Conservation (phyloP, 2,329 filamentous ascomycete species). For the Talaromyces verruculosus region DNA sequence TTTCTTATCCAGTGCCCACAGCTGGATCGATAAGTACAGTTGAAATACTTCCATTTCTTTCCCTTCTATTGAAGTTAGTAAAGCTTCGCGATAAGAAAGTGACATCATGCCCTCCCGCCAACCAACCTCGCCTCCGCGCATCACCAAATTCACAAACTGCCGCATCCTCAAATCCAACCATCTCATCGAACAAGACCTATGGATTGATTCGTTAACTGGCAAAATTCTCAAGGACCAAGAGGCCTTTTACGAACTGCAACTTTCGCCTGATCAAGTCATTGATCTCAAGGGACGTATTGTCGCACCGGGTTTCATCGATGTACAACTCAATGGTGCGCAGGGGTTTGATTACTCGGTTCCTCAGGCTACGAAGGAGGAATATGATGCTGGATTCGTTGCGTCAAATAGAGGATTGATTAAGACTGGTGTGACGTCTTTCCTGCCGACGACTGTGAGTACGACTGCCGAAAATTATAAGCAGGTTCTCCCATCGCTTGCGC, state of each 20-base stretch:
- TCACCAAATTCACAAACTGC: conserved; percentile 90
- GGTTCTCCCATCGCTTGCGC: conserved; percentile 72
- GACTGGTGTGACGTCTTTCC: conserved; percentile 84
- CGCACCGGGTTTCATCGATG: conserved; percentile 83
- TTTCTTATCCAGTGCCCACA: conserved; percentile 10
- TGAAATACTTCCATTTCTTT: neutral
- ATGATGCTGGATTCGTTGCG: conserved; percentile 68
- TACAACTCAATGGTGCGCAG: conserved; percentile 87
- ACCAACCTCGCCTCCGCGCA: conserved; percentile 42
- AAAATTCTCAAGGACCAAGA: conserved; percentile 73
- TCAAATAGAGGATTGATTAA: conserved; percentile 70
- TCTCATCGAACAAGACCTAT: conserved; percentile 77
- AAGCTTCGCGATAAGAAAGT: conserved; percentile 5
- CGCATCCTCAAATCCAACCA: conserved; percentile 67
- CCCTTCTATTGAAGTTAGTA: neutral
- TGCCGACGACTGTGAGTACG: conserved; percentile 77
- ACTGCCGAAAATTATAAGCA: conserved; percentile 74
- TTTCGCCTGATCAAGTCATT: conserved; percentile 68
- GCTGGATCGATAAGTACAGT: neutral
- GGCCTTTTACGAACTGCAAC: conserved; percentile 51
- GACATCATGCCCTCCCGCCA: conserved; percentile 39
- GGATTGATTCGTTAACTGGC: conserved; percentile 78
- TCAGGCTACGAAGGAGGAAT: conserved; percentile 63
- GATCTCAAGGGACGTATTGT: conserved; percentile 81
- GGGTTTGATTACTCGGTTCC: conserved; percentile 89